Percentiles rank a stretch among this genome's conserved stretches.
Conservation (phyloP, 805 yeast species). For the Schwanniomyces vanrijiae region DNA sequence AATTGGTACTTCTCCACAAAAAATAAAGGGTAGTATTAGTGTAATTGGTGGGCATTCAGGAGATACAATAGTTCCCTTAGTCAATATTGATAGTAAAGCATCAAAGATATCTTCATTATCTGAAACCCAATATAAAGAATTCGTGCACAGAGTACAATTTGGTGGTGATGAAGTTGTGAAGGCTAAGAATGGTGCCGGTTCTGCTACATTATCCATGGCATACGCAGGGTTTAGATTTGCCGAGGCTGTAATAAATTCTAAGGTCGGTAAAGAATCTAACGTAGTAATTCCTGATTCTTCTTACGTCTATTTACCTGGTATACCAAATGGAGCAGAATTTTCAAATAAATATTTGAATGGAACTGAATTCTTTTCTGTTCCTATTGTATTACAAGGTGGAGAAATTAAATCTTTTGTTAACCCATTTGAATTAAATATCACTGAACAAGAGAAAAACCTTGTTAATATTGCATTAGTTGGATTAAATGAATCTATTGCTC, state of each 20-base stretch:
- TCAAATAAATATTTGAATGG: constrained; percentile 35
- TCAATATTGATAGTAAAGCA: constrained; percentile 14
- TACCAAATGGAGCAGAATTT: constrained; percentile 47
- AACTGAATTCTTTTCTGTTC: constrained; percentile 49
- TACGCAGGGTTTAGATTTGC: constrained; percentile 87
- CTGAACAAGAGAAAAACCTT: constrained; percentile 32
- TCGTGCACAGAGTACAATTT: constrained; percentile 45
- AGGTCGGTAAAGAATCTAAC: constrained; percentile 17
- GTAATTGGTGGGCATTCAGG: constrained; percentile 50
- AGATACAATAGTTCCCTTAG: constrained; percentile 45
- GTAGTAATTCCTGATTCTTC: constrained; percentile 46
- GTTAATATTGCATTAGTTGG: constrained; percentile 40
- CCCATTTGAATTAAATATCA: constrained; percentile 33
- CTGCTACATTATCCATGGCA: constrained; percentile 96
- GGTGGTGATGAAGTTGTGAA: constrained; percentile 97
- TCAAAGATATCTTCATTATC: constrained; percentile 13
- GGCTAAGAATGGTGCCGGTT: constrained; percentile 93
- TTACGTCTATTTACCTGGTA: constrained; percentile 54
- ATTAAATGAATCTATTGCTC: constrained; percentile 37
- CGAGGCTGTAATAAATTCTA: constrained; percentile 44
- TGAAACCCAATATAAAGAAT: constrained; percentile 19
- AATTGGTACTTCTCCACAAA: constrained; percentile 28
- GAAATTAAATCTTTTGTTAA: constrained; percentile 34
- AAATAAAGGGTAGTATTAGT: constrained; percentile 39
- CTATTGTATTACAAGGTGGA: constrained; percentile 42